Conservation (phyloP, 768 basidiomycete genomes). For the Suillus americanus region DNA sequence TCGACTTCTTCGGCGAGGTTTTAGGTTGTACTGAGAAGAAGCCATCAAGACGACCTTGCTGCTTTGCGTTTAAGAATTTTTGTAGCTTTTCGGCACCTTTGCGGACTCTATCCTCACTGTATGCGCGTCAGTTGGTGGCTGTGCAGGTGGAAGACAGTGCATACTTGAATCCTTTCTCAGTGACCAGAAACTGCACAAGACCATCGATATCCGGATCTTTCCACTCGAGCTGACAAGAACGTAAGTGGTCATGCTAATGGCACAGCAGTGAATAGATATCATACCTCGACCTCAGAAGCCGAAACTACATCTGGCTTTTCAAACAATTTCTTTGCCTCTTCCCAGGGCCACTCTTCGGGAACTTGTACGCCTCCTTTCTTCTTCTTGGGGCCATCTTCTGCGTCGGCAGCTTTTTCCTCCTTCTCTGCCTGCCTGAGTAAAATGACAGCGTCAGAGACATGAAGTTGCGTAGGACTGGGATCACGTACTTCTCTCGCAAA, state of each 20-base stretch:
- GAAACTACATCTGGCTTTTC: slow-evolving; percentile 87
- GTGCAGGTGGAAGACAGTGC: slow-evolving; percentile 24
- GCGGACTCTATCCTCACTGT: slow-evolving; percentile 93
- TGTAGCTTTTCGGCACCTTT: slow-evolving; percentile 92
- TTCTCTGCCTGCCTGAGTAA: slow-evolving; percentile 37
- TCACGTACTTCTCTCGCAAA: slow-evolving; percentile 69
- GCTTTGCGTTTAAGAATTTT: slow-evolving; percentile 85
- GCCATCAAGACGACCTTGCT: slow-evolving; percentile 94
- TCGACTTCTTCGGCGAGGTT: slow-evolving; percentile 43
- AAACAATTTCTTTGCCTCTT: slow-evolving; percentile 91
- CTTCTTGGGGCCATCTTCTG: slow-evolving; percentile 39
- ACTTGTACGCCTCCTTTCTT: slow-evolving; percentile 77
- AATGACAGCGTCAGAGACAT: neutral
- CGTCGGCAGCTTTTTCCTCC: slow-evolving; percentile 41
- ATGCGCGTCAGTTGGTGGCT: neutral
- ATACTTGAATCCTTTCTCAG: slow-evolving; percentile 96
- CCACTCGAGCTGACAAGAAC: slow-evolving; percentile 78
- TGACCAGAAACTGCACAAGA: slow-evolving; percentile 89
- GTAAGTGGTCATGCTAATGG: slow-evolving; percentile 1
- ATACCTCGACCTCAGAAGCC: slow-evolving; percentile 81
- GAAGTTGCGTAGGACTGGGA: neutral
- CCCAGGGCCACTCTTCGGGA: slow-evolving; percentile 97
- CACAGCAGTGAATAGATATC: slow-evolving; percentile 4
- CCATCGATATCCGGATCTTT: slow-evolving; percentile 90
- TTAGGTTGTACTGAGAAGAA: slow-evolving; percentile 84